Percentiles rank a stretch among this genome's conserved stretches.
These are phyloP conservation scores for Oenanthe javanica DNA, from an alignment of 140 eudicot genomes.

Conservation along the genomic window DNA sequence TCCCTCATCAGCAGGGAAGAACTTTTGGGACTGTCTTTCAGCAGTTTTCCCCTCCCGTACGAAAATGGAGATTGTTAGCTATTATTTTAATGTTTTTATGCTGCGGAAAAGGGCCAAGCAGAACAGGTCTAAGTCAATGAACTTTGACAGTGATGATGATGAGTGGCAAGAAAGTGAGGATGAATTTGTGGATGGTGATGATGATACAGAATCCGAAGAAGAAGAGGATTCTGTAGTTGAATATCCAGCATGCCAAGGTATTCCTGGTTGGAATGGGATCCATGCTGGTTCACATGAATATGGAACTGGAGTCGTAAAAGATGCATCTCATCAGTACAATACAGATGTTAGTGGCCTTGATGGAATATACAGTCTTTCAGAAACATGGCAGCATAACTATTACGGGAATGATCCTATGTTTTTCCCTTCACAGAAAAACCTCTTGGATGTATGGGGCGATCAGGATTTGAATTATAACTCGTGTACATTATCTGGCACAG, in stretches of 20 bases:
- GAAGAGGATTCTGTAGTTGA: conserved; percentile 40
- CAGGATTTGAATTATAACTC: conserved; percentile 30
- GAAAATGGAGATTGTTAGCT: conserved; percentile 48
- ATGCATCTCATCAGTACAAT: conserved; percentile 8
- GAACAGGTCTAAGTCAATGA: conserved; percentile 45
- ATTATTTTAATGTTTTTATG: conserved; percentile 68
- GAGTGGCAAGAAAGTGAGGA: conserved; percentile 45
- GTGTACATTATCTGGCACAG: conserved; percentile 30
- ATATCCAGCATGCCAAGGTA: conserved; percentile 15
- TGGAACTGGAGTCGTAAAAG: conserved; percentile 5
- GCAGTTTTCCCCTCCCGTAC: conserved; percentile 40
- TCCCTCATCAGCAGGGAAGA: conserved; percentile 43
- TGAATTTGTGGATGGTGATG: conserved; percentile 14
- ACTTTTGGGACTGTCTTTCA: conserved; percentile 59
- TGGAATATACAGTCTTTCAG: not conserved
- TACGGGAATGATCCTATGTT: not conserved
- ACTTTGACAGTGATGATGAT: conserved; percentile 61
- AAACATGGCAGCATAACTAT: not conserved
- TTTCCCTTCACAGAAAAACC: conserved; percentile 8
- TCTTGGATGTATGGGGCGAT: conserved; percentile 17
- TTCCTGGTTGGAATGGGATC: conserved; percentile 15
- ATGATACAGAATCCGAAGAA: conserved; percentile 25
- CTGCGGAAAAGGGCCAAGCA: conserved; percentile 56
- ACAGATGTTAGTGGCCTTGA: not conserved
- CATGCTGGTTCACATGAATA: conserved; percentile 14